A percentile compares a stretch with the other conserved stretches of the same genome.
These are phyloP conservation scores for Penicillium malachiteum DNA, from an alignment of 495 filamentous ascomycete species.

Conservation along the genomic window DNA sequence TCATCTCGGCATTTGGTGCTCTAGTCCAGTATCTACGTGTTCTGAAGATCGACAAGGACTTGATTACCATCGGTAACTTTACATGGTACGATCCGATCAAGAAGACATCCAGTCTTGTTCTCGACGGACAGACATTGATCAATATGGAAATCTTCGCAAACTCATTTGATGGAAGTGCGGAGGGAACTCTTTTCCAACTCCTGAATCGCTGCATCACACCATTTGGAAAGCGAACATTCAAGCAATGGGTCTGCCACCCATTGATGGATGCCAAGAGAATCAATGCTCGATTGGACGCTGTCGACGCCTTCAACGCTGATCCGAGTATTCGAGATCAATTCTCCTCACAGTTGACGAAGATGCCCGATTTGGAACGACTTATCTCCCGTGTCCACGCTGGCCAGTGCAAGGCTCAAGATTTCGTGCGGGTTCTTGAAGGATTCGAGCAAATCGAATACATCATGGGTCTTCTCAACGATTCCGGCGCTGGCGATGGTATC, in stretches of 20 bases:
- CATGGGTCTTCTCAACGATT: slow-evolving; percentile 69
- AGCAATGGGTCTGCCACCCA: slow-evolving; percentile 97
- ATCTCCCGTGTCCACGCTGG: slow-evolving; percentile 95
- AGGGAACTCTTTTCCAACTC: slow-evolving; percentile 86
- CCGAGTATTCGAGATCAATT: slow-evolving; percentile 75
- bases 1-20: slow-evolving; percentile 92
- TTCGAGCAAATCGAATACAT: slow-evolving; percentile 97
- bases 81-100: slow-evolving; percentile 90
- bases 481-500: slow-evolving; percentile 71
- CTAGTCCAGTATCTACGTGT: slow-evolving; percentile 82
- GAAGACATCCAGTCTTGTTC: slow-evolving; percentile 85
- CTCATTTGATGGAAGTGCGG: slow-evolving; percentile 77
- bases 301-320: slow-evolving; percentile 88
- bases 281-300: slow-evolving; percentile 93
- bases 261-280: slow-evolving; percentile 82
- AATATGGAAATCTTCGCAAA: slow-evolving; percentile 98
- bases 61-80: slow-evolving; percentile 90
- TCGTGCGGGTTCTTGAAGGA: slow-evolving; percentile 89
- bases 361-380: slow-evolving; percentile 92
- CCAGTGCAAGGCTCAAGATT: slow-evolving; percentile 83
- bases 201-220: slow-evolving; percentile 95
- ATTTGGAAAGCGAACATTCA: slow-evolving; percentile 94
- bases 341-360: slow-evolving; percentile 76
- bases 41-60: slow-evolving; percentile 83
- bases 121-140: slow-evolving; percentile 95